Percentiles rank a stretch among this genome's conserved stretches.
Evolutionary conservation across 805 yeast species (phyloP).

Genomic region (Saccharomyces jurei): DNA sequence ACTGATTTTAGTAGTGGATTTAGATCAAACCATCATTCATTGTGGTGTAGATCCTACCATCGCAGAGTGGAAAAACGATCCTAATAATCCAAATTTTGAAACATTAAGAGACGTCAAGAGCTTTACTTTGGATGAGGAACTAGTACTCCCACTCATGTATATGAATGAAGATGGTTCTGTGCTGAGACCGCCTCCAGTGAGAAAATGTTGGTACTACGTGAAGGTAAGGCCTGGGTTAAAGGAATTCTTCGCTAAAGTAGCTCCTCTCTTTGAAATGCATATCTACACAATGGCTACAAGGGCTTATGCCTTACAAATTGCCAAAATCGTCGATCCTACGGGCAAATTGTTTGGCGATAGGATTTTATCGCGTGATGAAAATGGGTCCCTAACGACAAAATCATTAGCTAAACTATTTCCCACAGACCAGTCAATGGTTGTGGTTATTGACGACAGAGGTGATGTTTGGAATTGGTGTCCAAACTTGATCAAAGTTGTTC

Average conservation of each 20-base stretch:
- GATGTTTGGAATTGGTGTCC: conserved; percentile 99
- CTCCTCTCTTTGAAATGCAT: conserved; percentile 75
- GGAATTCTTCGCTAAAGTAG: conserved; percentile 58
- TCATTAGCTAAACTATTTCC: conserved; percentile 85
- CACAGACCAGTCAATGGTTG: conserved; percentile 93
- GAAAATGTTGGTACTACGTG: conserved; percentile 81
- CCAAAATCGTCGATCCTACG: conserved; percentile 83
- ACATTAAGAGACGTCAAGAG: conserved; percentile 74
- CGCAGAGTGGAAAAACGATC: conserved; percentile 90
- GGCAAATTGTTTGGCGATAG: conserved; percentile 85
- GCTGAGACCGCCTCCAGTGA: conserved; percentile 35
- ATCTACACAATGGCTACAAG: conserved; percentile 98
- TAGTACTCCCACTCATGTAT: conserved; percentile 48
- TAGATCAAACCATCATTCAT: conserved; percentile 95
- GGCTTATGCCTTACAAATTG: conserved; percentile 83
- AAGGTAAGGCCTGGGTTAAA: conserved; percentile 82
- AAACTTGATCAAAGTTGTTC: conserved; percentile 84
- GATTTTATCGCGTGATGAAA: conserved; percentile 86
- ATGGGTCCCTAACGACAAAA: conserved; percentile 86
- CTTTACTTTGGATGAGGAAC: conserved; percentile 72
- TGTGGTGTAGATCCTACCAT: conserved; percentile 97
- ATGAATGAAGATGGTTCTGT: conserved; percentile 40
- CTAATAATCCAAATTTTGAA: conserved; percentile 73
- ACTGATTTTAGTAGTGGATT: conserved; percentile 85
- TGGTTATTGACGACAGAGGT: conserved; percentile 92